Conservation (phyloP, 2,329 filamentous ascomycete genomes). For the Neofusicoccum ribis region DNA sequence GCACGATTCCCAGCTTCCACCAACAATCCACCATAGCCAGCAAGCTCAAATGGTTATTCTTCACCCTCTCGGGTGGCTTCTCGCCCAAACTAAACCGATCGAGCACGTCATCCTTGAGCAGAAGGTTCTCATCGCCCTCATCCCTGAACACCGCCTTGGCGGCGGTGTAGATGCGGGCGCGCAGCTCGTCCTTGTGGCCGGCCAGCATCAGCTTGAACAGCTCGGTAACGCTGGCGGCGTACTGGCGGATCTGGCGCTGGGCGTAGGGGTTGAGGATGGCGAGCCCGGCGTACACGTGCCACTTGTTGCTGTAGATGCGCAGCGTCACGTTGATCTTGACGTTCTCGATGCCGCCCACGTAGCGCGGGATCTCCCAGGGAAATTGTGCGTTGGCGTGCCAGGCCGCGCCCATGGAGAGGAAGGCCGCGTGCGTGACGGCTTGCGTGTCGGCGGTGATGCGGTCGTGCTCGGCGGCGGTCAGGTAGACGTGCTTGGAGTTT, state of each 20-base stretch:
- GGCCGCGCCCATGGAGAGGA: slow-evolving; percentile 93
- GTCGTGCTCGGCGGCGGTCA: slow-evolving; percentile 86
- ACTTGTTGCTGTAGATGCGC: slow-evolving; percentile 97
- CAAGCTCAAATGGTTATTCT: slow-evolving; percentile 91
- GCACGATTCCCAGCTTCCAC: slow-evolving; percentile 89
- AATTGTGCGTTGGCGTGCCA: slow-evolving; percentile 96
- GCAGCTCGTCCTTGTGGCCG: slow-evolving; percentile 74
- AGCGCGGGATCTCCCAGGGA: slow-evolving; percentile 94
- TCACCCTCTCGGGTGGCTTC: slow-evolving; percentile 64
- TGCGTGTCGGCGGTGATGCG: slow-evolving; percentile 98
- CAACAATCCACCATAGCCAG: slow-evolving; percentile 98
- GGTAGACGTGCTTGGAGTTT: slow-evolving; percentile 79
- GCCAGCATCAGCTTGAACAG: slow-evolving; percentile 97
- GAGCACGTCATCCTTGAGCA: slow-evolving; percentile 77
- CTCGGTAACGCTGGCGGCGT: slow-evolving; percentile 87
- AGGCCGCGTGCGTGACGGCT: slow-evolving; percentile 95
- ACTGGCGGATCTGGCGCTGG: slow-evolving; percentile 89
- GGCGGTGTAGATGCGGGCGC: slow-evolving; percentile 73
- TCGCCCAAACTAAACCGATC: slow-evolving; percentile 85
- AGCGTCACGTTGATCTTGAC: slow-evolving; percentile 98
- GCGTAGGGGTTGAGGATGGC: slow-evolving; percentile 96
- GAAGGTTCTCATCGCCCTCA: slow-evolving; percentile 59
- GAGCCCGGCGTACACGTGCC: slow-evolving; percentile 98
- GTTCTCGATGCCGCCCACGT: slow-evolving; percentile 96
- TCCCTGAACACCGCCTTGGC: slow-evolving; percentile 69